These are phyloP conservation scores for Blepharisma japonicum DNA, from an alignment of 73 alveolate species.

Conservation along the genomic window DNA sequence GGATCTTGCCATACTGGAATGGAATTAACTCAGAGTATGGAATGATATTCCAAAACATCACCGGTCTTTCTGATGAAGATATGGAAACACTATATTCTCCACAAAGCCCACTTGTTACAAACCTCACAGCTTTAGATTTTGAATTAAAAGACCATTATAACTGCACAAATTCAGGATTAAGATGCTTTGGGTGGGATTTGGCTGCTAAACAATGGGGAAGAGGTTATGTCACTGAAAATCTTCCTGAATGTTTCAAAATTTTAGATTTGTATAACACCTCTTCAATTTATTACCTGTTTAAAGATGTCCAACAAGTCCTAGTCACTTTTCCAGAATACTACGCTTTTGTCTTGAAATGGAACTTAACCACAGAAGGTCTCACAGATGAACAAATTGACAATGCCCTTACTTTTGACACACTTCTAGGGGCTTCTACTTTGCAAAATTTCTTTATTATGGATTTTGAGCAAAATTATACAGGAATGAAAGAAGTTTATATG, in stretches of 20 bases:
- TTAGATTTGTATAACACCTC: not conserved
- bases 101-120: not conserved
- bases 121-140: not conserved
- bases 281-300: not conserved
- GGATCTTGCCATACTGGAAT: slow-evolving; percentile 21
- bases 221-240: slow-evolving; percentile 1
- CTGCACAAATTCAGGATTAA: slow-evolving; percentile 24
- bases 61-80: not conserved
- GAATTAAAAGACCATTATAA: slow-evolving; percentile 22
- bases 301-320: not conserved
- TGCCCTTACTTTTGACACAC: not conserved
- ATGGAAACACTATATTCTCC: not conserved
- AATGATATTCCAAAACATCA: not conserved
- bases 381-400: not conserved
- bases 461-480: slow-evolving; percentile 11
- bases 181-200: not conserved
- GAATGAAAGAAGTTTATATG: not conserved
- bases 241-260: not conserved
- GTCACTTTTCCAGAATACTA: not conserved
- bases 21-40: not conserved
- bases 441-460: not conserved
- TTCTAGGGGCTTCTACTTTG: not conserved
- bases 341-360: slow-evolving; percentile 8
- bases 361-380: not conserved
- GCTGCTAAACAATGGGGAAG: slow-evolving; percentile 26